These are phyloP conservation scores for Aegilops longissima DNA, from an alignment of 176 grass and related monocot genomes.

Conservation along the genomic window DNA sequence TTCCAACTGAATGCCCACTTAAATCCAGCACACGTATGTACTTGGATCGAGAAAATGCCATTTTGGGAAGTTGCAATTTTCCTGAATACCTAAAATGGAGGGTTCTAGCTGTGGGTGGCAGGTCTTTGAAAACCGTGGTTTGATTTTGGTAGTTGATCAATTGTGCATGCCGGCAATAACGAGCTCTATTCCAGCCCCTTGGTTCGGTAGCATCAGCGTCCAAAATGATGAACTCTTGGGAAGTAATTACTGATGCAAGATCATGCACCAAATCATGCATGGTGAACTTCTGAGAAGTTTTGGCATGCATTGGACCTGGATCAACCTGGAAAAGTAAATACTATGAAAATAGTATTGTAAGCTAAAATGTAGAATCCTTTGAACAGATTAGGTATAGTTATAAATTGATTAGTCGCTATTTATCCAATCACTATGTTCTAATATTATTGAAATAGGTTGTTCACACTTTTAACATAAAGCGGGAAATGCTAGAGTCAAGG, in stretches of 20 bases:
- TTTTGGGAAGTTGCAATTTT: background rate
- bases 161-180: background rate
- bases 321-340: background rate
- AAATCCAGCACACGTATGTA: conserved; percentile 19
- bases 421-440: no score
- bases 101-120: conserved; percentile 28
- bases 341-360: background rate
- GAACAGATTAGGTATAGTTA: no score
- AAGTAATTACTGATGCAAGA: background rate
- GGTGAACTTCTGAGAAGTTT: background rate
- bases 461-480: no score
- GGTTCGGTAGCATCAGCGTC: background rate
- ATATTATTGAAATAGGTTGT: no score
- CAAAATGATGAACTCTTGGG: conserved; percentile 6
- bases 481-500: background rate
- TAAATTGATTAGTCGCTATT: background rate
- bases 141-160: background rate
- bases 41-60: conserved; percentile 4
- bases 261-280: background rate
- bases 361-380: no score
- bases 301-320: background rate
- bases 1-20: background rate
- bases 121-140: background rate
- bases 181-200: background rate
- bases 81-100: conserved; percentile 9